A percentile compares a stretch with the other conserved stretches of the same genome.
These are phyloP conservation scores for Suillus lakei DNA, from an alignment of 768 basidiomycete genomes.

Conservation along the genomic window DNA sequence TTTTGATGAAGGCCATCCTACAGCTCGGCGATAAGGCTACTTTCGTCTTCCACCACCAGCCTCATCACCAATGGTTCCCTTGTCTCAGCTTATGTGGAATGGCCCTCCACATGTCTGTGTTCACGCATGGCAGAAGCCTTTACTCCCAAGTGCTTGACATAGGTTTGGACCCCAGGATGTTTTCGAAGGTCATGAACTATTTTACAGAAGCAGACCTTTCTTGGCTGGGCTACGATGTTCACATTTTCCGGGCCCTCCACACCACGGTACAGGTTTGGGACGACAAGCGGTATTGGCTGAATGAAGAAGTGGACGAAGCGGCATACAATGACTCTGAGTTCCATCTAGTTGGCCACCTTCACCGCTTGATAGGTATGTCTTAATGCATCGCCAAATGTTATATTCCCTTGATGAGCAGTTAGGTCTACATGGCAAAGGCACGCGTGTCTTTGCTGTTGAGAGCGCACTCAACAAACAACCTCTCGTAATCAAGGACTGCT, in stretches of 20 bases:
- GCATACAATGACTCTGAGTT: too few species aligned
- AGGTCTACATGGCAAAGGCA: background rate
- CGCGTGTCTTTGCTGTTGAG: background rate
- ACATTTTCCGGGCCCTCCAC: too few species aligned
- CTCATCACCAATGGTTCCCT: background rate
- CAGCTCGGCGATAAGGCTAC: background rate
- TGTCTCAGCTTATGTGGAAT: background rate
- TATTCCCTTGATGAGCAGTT: background rate
- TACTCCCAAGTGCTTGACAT: too few species aligned
- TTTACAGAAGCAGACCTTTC: too few species aligned
- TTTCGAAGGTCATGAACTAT: background rate
- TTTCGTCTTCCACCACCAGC: background rate
- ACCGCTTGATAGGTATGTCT: background rate
- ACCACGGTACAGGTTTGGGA: too few species aligned
- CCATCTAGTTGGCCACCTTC: too few species aligned
- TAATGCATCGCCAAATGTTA: background rate
- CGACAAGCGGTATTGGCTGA: too few species aligned
- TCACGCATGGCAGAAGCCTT: background rate
- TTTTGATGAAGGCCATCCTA: background rate
- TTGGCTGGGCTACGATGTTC: too few species aligned
- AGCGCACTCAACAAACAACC: too few species aligned
- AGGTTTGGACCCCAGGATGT: background rate
- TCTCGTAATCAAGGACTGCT: background rate
- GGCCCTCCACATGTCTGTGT: background rate
- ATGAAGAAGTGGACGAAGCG: too few species aligned